Percentiles rank a stretch among this genome's conserved stretches.
Evolutionary conservation across 2,329 filamentous ascomycete species (phyloP).

Genomic region (Verticillium dahliae): DNA sequence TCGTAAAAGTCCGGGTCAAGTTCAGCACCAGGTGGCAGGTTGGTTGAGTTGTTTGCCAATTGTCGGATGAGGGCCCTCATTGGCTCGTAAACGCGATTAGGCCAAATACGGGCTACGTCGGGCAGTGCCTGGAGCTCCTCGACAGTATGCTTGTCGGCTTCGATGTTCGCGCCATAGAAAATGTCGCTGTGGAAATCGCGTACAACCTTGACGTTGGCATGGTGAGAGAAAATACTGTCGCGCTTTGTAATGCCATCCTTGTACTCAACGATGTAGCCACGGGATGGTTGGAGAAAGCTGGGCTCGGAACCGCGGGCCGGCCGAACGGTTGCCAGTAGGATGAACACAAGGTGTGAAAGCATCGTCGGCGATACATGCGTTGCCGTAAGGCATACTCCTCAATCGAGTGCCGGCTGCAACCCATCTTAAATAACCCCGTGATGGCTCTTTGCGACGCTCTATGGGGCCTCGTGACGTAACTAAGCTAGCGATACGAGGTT

Average conservation of each 20-base stretch:
- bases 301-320: neutral
- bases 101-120: slow-evolving; percentile 28
- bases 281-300: neutral
- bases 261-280: slow-evolving; percentile 1
- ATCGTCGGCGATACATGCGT: neutral
- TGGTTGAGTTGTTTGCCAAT: neutral
- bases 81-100: slow-evolving; percentile 10
- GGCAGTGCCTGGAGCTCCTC: slow-evolving; percentile 24
- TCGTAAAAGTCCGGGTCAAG: slow-evolving; percentile 18
- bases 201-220: slow-evolving; percentile 13
- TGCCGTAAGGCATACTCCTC: too few relatives aligned
- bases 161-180: slow-evolving; percentile 21
- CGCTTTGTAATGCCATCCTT: slow-evolving; percentile 1
- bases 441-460: too few relatives aligned
- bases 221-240: neutral
- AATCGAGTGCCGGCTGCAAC: too few relatives aligned
- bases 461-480: too few relatives aligned
- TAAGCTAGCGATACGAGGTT: too few relatives aligned
- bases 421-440: too few relatives aligned
- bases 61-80: neutral
- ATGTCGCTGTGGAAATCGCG: slow-evolving; percentile 18
- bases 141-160: slow-evolving; percentile 18
- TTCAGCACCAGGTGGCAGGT: neutral
- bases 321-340: neutral
- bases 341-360: neutral